Conservation (phyloP, 2,329 filamentous ascomycete genomes). For the Penicillium sp. region DNA sequence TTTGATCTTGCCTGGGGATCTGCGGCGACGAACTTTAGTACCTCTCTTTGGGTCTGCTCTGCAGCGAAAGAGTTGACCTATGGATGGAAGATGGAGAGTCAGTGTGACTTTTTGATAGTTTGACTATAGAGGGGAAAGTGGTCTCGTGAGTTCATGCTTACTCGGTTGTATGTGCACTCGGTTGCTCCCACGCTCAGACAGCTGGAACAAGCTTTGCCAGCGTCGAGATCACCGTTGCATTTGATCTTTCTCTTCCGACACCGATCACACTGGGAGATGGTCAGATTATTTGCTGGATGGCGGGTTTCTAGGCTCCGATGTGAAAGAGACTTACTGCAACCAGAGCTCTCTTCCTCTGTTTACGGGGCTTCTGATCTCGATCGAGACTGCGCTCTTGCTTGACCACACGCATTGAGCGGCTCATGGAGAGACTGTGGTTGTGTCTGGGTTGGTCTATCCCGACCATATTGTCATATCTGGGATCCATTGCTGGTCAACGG, state of each 20-base stretch:
- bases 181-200: constrained; percentile 67
- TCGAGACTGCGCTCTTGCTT: constrained; percentile 31
- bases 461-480: constrained; percentile 1
- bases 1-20: constrained; percentile 15
- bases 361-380: constrained; percentile 38
- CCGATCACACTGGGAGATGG: constrained; percentile 65
- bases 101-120: neutral
- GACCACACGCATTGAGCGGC: constrained; percentile 25
- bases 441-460: constrained; percentile 18
- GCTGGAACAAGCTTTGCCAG: constrained; percentile 74
- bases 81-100: neutral
- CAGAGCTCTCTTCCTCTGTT: constrained; percentile 51
- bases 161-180: constrained; percentile 75
- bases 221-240: constrained; percentile 79
- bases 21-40: constrained; percentile 8
- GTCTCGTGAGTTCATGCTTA: constrained; percentile 37
- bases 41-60: constrained; percentile 20
- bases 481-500: constrained; percentile 9
- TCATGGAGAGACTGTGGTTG: constrained; percentile 24
- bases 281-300: constrained; percentile 12
- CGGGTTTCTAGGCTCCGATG: neutral
- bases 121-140: neutral
- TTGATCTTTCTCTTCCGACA: constrained; percentile 93
- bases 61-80: constrained; percentile 34
- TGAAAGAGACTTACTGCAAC: constrained; percentile 45